phyloP scores from a whole-genome alignment of 495 filamentous ascomycete species.

The Penicillium ucsense region DNA sequence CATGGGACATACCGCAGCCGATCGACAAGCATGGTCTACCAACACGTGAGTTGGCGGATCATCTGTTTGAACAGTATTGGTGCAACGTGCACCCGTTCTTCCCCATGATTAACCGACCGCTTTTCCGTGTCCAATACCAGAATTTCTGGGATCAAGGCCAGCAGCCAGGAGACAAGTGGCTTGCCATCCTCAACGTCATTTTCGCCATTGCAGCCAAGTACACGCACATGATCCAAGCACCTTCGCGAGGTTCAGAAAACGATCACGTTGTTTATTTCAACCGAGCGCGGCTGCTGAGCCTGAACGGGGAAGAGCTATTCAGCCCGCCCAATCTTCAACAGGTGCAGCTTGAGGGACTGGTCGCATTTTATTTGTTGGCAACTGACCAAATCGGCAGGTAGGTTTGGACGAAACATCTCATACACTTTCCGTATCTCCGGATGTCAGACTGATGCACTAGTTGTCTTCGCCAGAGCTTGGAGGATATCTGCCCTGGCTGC shows the following conservation, averaged over 20 bases:
- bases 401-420: background rate
- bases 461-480: background rate
- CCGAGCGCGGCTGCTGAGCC: slow-evolving; percentile 44
- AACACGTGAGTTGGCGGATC: slow-evolving; percentile 19
- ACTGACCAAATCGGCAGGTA: slow-evolving; percentile 49
- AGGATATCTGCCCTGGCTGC: background rate
- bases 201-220: slow-evolving; percentile 46
- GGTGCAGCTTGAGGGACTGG: slow-evolving; percentile 46
- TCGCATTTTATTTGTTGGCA: slow-evolving; percentile 48
- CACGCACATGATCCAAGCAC: slow-evolving; percentile 18
- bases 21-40: background rate
- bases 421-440: too few species aligned
- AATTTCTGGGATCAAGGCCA: slow-evolving; percentile 23
- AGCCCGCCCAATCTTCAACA: slow-evolving; percentile 42
- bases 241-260: slow-evolving; percentile 33
- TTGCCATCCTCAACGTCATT: slow-evolving; percentile 50
- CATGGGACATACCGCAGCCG: background rate
- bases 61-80: slow-evolving; percentile 44
- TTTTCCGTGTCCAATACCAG: slow-evolving; percentile 29
- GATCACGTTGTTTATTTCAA: slow-evolving; percentile 39
- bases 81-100: slow-evolving; percentile 45
- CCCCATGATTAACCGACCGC: slow-evolving; percentile 43
- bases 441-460: too few species aligned
- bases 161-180: slow-evolving; percentile 39
- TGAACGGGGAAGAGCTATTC: slow-evolving; percentile 40